Base-by-base conservation (phyloP, 106 monocot species). In the Apostasia shenzhenica region DNA sequence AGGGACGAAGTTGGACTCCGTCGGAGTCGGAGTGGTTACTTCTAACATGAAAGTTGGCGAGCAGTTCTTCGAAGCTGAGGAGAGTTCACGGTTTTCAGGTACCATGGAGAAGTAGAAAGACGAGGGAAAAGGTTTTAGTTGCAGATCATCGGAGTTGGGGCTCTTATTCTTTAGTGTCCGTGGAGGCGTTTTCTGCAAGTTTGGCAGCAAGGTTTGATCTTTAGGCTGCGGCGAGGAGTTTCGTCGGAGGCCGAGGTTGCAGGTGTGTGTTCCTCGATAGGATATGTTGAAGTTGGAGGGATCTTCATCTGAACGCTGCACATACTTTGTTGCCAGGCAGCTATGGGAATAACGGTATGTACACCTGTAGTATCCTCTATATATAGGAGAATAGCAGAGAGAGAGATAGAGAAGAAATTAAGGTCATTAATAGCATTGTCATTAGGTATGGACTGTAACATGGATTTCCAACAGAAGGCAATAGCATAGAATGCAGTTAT, bases 271-370 rank as follows among this genome's bases (percentile, higher is more conserved):
- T 1, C 79, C 67, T 37, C 67, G 55, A 76, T 80, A 82, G 11
- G 73, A 71, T 59, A 86, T 55, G 14, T 76, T 74, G 60, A 86
- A 79, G 63, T 67, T 6, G 7, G 63, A 39, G 2, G 65, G 72
- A 51, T 82, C 58, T 1, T 73, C 51, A 37, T 82, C 79, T 11
- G 79, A 47, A 2, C 67, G 49, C 54, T 86, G 86, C 7, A 86
- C 76, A 44, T 77, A 79, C 45, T 86, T 86, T 48, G 63, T 74
- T 39, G 86, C 82, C 14, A 46, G 73, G 63, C 86, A 86, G 1
- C 82, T 76, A 3, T 77, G 76, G 10, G 70, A 13, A 4, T 71
- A 69, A 2, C 74, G 71, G 49, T 77, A 73, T 42, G 67, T 73
- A 77, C 80, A 80, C 5, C 73, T 57, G 49, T 73, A 86, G 70